Conservation (phyloP, 208 protist species). For the Leishmania gerbilli region DNA sequence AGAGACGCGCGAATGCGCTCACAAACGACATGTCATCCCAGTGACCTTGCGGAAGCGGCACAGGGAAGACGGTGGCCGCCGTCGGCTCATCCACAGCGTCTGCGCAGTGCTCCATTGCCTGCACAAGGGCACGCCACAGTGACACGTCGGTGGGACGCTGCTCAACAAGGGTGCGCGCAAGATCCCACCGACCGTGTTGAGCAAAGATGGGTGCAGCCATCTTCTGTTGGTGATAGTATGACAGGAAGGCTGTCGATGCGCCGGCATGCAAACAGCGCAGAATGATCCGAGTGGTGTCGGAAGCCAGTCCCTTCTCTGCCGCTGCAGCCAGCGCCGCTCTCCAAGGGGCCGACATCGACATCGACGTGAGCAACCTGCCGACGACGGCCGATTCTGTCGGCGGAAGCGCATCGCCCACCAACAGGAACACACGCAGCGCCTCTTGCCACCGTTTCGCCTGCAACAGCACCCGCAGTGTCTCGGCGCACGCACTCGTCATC, state of each 20-base stretch:
- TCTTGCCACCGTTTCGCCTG: constrained; percentile 62
- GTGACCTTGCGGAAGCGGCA: constrained; percentile 2
- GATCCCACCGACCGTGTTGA: constrained; percentile 32
- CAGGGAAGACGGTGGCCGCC: constrained; percentile 1
- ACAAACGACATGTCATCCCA: constrained; percentile 7
- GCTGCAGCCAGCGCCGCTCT: constrained; percentile 25
- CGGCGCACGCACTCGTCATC: constrained; percentile 54
- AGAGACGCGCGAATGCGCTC: constrained; percentile 21
- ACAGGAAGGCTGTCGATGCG: background rate
- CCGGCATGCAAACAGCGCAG: constrained; percentile 21
- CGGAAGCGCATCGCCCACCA: constrained; percentile 35
- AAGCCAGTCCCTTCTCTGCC: background rate
- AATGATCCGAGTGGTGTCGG: background rate
- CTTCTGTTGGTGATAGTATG: background rate
- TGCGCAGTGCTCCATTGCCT: constrained; percentile 22
- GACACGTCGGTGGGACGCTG: background rate
- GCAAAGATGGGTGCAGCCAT: constrained; percentile 8
- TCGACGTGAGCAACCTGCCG: constrained; percentile 43
- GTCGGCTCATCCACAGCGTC: constrained; percentile 5
- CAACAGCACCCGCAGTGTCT: constrained; percentile 56
- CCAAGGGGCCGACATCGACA: constrained; percentile 59
- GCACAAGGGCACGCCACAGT: constrained; percentile 28
- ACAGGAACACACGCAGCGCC: constrained; percentile 43
- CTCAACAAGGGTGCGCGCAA: background rate
- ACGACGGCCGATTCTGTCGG: constrained; percentile 30